Evolutionary conservation across 106 monocot genomes (phyloP), one percentile per base, ranked within the genome.

Genomic region (Phalaenopsis aphrodite): DNA sequence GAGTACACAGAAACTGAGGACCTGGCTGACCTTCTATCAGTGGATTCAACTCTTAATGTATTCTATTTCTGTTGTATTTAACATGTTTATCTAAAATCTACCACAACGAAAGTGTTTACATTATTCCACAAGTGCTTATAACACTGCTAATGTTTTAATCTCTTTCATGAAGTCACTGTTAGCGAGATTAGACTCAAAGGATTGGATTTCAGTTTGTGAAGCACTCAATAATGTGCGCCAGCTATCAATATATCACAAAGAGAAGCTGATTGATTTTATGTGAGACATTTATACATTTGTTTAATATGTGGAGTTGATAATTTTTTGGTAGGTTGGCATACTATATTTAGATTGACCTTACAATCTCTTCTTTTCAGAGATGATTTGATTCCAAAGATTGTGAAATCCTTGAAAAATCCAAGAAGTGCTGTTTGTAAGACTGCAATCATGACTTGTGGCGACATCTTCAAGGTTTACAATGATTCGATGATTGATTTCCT

Each of bases 341-440:
- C 14, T 17, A 1, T 56, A 30, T 37, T 41, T 21, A 8, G 46
- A 37, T 75, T 69, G 1, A 48, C 19, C 9, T 39, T 18, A 0
- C 41, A 41, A 52, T 39, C 5, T 72, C 3, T 64, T 14, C 23
- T 77, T 41, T 55, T 49, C 82, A 97, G 97, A 78, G 87, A 10
- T 41, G 68, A 80, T 79, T 86, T 98, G 78, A 87, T 98, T 78
- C 83, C 87, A 61, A 80, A 92, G 77, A 73, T 98, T 21, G 94
- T 94, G 41, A 98, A 92, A 82, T 94, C 94, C 12, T 76, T 98
- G 77, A 98, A 98, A 82, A 88, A 85, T 79, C 98, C 98, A 78
- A 92, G 98, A 85, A 98, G 98, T 87, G 98, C 98, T 78, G 92
- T 98, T 23, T 94, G 94, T 43, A 98, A 98, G 83, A 94, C 98